Conservation (phyloP, 345 rosid species). For the Syzygium aqueum region DNA sequence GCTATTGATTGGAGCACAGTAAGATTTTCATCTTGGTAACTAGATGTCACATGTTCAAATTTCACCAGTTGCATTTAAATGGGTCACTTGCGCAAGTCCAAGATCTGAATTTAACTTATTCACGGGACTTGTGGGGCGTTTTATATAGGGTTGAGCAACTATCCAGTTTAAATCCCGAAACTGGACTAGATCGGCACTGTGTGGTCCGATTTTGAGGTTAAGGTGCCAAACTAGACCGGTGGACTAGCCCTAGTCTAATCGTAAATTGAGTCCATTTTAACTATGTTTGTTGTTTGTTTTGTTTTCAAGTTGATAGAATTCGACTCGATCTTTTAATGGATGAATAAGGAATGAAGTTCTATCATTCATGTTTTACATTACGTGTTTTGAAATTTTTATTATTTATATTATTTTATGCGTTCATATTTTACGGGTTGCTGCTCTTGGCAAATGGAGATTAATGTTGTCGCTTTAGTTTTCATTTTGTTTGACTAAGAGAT, state of each 20-base stretch:
- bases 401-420: not conserved
- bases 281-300: not conserved
- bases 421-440: not conserved
- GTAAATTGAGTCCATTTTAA: not conserved
- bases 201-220: fast-evolving
- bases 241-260: too few species aligned
- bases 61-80: not conserved
- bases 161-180: fast-evolving
- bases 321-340: not conserved
- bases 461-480: not conserved
- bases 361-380: not conserved
- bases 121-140: fast-evolving
- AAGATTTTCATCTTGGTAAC: not conserved
- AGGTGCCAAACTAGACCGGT: fast-evolving
- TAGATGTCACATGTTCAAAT: not conserved
- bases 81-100: not conserved
- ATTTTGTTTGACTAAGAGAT: not conserved
- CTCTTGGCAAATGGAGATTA: not conserved
- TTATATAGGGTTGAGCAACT: not conserved
- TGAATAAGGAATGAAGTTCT: not conserved
- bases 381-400: not conserved
- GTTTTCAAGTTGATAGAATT: not conserved
- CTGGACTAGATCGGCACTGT: fast-evolving
- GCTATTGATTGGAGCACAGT: not conserved
- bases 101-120: not conserved